A percentile compares a stretch with the other conserved stretches of the same genome.
phyloP scores from a whole-genome alignment of 768 basidiomycete species.

The Phlebiopsis flavidoalba region DNA sequence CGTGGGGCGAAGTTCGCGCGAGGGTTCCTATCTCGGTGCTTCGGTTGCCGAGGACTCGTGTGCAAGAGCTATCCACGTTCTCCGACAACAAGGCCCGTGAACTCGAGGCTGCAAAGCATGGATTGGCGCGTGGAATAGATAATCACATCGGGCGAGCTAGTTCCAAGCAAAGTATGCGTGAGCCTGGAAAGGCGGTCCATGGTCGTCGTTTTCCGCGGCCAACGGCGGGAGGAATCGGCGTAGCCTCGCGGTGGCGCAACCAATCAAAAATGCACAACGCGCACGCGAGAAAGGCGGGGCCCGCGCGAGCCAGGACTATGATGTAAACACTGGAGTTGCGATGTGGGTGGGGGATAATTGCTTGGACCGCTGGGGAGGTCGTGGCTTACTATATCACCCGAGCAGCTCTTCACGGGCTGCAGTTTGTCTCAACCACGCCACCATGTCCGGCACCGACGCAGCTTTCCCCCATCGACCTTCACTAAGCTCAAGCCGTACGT shows the following conservation, averaged over 20 bases:
- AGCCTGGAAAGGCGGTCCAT: not conserved
- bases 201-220: not conserved
- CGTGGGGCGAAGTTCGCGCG: not conserved
- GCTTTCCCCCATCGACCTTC: conserved; percentile 78
- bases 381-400: conserved; percentile 2
- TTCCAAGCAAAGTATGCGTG: no score
- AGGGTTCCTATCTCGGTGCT: not conserved
- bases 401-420: not conserved
- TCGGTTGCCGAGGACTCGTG: not conserved
- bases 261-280: not conserved
- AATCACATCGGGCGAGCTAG: not conserved
- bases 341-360: not conserved
- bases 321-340: not conserved
- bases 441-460: conserved; percentile 36
- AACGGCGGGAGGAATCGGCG: no score
- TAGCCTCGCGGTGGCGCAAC: no score
- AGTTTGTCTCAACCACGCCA: conserved; percentile 15
- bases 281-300: not conserved
- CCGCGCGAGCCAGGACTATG: not conserved
- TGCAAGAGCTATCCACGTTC: not conserved
- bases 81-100: not conserved
- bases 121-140: not conserved
- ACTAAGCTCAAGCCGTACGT: conserved; percentile 65
- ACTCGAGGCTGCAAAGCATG: not conserved
- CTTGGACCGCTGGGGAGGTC: not conserved